Evolutionary conservation across 2,329 filamentous ascomycete genomes (phyloP), one percentile per base, ranked within the genome.

Genomic region (Penicillium sp.): DNA sequence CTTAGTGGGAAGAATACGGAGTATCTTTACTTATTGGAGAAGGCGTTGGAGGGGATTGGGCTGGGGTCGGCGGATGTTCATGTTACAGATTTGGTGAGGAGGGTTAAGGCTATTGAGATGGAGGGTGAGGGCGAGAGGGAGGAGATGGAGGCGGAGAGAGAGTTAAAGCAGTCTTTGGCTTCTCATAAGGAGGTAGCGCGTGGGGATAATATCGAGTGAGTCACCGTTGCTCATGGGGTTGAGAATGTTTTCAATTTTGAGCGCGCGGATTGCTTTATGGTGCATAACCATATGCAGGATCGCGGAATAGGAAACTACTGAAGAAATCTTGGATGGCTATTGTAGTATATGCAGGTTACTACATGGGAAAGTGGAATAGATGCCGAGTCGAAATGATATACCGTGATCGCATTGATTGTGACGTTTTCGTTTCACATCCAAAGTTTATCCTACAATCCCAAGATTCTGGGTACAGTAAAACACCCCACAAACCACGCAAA

Each of bases 1-100:
- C 90, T 92, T 23, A 97, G 92, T 74, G 94, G 94, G 1, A 84
- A 88, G 69, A 97, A 97, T 73, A 86, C 82, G 56, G 93, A 97
- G 69, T 99, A 99, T 74, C 79, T 99, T 41, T 88, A 90, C 69
- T 82, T 87, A 62, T 79, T 99, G 42, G 90, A 97, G 69, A 78
- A 79, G 54, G 90, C 90, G 6, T 80, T 99, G 62, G 75, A 86
- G 56, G 85, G 83, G 27, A 76, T 97, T 62, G 88, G 89, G 59
- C 77, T 83, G 2, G 89, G 90, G 50, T 94, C 89, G 69, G 86
- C 85, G 3, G 94, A 97, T 77, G 82, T 82, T 58, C 93, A 99
- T 79, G 82, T 99, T 51, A 87, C 84, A 48, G 92, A 97, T 74
- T 77, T 99, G 64, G 90, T 90, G 15, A 75, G 79, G 54, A 82